Evolutionary conservation across 108 stramenopile species (phyloP), one percentile per base, ranked within the genome.

Genomic region (Stephanodiscus triporus): DNA sequence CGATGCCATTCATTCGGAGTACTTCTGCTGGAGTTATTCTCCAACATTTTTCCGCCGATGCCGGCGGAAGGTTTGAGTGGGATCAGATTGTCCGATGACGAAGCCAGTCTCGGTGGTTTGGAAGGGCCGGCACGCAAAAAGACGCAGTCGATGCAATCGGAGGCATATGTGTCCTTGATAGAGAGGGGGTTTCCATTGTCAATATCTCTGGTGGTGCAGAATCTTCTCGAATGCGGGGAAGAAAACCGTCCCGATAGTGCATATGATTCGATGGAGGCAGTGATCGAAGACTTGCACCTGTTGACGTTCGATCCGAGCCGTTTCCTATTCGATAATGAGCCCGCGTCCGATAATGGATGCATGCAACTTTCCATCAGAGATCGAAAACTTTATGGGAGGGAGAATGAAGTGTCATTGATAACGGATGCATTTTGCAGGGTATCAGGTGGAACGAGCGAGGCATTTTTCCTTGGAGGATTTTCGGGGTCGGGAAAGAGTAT

Each of bases 371-470:
- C 30, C 9, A 34, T 69, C 20, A 36, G 27, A 37, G 57, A 68
- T 22, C 40, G 54, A 51, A 79, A 72, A 47, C 49, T 79, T 30
- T 79, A 79, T 45, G 78, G 78, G 8, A 34, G 78, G 23, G 57
- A 66, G 57, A 59, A 72, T 22, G 71, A 79, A 29, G 51, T 72
- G 10, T 51, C 65, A 0, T 11, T 42, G 6, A 57, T 79, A 55
- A 66, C 70, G 11, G 62, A 80, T 24, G 62, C 79, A 55, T 80
- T 73, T 36, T 69, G 62, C 47, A 60, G 79, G 27, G 79, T 80
- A 5, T 70, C 62, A 9, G 53, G 42, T 11, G 72, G 72, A 23
- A 20, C 62, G 10, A 68, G 67, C 67, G 79, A 73, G 48, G 79
- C 79, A 26, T 63, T 73, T n/a, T 67, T 80, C 36, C 63, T 80